Percentiles rank a stretch among this genome's conserved stretches.
Evolutionary conservation across 148 eudicot species (phyloP).

Genomic region (Silene latifolia): DNA sequence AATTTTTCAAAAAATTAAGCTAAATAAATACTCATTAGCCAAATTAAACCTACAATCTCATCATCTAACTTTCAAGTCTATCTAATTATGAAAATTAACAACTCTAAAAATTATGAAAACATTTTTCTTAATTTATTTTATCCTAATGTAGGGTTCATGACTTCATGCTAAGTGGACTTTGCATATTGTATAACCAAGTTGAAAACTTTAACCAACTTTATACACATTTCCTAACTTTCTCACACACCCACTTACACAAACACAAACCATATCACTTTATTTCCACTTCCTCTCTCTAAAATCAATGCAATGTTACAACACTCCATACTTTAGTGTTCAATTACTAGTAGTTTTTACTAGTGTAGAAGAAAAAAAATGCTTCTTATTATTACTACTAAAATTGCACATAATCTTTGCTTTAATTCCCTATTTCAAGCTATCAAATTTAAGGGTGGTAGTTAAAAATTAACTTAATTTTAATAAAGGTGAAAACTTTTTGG

Average conservation of each 20-base stretch:
- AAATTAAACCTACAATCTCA: too few relatives aligned
- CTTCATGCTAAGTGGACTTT: constrained; percentile 10
- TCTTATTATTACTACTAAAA: not conserved
- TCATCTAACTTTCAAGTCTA: too few relatives aligned
- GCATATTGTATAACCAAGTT: not conserved
- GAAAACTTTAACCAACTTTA: constrained; percentile 9
- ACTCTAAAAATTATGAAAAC: too few relatives aligned
- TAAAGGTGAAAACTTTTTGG: constrained; percentile 13
- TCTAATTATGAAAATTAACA: too few relatives aligned
- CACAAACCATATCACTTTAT: not conserved
- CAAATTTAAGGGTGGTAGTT: constrained; percentile 17
- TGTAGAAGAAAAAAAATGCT: constrained; percentile 17
- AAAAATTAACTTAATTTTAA: not conserved
- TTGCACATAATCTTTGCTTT: constrained; percentile 11
- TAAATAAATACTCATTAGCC: too few relatives aligned
- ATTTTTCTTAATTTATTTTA: too few relatives aligned
- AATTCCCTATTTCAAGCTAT: constrained; percentile 18
- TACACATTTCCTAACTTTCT: constrained; percentile 6
- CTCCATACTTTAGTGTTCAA: not conserved
- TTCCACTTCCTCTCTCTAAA: constrained; percentile 19
- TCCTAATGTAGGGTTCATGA: constrained; percentile 1
- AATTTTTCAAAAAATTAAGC: too few relatives aligned
- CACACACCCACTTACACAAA: not conserved
- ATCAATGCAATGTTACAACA: constrained; percentile 29
- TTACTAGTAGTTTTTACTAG: not conserved